Base-by-base conservation (phyloP, 345 rosid genomes). In the Aquilaria malaccensis region DNA sequence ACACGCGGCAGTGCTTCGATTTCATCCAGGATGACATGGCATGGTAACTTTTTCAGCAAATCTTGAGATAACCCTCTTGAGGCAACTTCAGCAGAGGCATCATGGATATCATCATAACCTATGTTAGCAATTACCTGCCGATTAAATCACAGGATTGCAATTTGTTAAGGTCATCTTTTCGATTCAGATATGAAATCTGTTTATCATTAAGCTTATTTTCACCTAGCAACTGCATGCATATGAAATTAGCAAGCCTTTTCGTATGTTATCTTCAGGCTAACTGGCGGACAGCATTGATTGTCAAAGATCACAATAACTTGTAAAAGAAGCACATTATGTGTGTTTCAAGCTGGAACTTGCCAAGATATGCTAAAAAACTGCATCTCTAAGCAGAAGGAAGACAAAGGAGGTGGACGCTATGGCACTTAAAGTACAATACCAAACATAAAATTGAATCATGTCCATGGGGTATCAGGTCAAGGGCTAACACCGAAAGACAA, bases 41-140 rank as follows among this genome's bases (percentile, higher is more conserved):
- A 83, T 48, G 97, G 91, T 67, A 89, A 70, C 68, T 79, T 83
- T 65, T 77, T 80, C 54, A 87, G 71, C 13, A 82, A 73, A 41
- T 81, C 83, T 62, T 83, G 80, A 0, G 95, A 81, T 67, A 89
- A 75, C 43, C 97, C 89, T 74, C 77, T 77, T 0, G 84, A 56
- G 52, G 66, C 74, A 30, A 71, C 56, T 70, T 77, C 80, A 30
- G 75, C 80, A 58, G 70, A 60, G 56, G 48, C 58, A 64, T 75
- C 88, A 63, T 67, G 71, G 32, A 69, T 70, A 37, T 79, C 87
- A 45, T 78, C 79, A 45, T 72, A 71, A 61, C 66, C 79, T 64
- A 80, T 64, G 63, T 77, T 72, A 33, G 77, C 74, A 55, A 79
- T 59, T 37, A 76, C 66, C 97, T 89, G 80, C 45, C 7, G 45